Evolutionary conservation across 2,329 filamentous ascomycete species (phyloP).

Genomic region (Capronia americana): DNA sequence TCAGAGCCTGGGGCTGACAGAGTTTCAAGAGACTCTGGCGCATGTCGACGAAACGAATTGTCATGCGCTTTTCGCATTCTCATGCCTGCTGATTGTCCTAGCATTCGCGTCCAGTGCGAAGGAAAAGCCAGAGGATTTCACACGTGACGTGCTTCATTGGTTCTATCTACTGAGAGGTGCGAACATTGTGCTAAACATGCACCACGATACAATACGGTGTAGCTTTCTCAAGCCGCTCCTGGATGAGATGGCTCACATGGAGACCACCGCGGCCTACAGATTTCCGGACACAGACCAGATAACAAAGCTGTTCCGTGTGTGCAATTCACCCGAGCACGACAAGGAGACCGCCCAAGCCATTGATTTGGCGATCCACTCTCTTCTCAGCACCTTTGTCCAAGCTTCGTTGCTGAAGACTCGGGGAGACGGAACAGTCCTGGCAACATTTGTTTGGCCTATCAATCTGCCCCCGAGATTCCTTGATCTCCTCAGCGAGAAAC

Average conservation of each 20-base stretch:
- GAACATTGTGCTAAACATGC: constrained; percentile 43
- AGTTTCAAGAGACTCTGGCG: constrained; percentile 45
- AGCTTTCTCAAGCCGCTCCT: constrained; percentile 43
- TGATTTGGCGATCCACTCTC: constrained; percentile 42
- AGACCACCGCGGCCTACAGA: constrained; percentile 41
- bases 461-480: constrained; percentile 45
- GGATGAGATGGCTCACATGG: constrained; percentile 41
- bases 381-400: constrained; percentile 43
- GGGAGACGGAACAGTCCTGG: constrained; percentile 41
- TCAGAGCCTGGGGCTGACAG: constrained; percentile 47
- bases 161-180: constrained; percentile 43
- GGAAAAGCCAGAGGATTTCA: constrained; percentile 38
- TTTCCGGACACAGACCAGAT: constrained; percentile 41
- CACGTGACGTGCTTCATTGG: constrained; percentile 43
- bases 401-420: constrained; percentile 40
- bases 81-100: constrained; percentile 50
- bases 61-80: constrained; percentile 51
- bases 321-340: constrained; percentile 39
- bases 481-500: constrained; percentile 47
- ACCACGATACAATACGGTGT: constrained; percentile 39
- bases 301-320: constrained; percentile 42
- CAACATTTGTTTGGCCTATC: constrained; percentile 49
- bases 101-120: constrained; percentile 43
- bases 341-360: constrained; percentile 41
- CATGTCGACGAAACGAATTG: constrained; percentile 51